Evolutionary conservation across 495 filamentous ascomycete species (phyloP).

Genomic region (Penicillium longicatenatum): DNA sequence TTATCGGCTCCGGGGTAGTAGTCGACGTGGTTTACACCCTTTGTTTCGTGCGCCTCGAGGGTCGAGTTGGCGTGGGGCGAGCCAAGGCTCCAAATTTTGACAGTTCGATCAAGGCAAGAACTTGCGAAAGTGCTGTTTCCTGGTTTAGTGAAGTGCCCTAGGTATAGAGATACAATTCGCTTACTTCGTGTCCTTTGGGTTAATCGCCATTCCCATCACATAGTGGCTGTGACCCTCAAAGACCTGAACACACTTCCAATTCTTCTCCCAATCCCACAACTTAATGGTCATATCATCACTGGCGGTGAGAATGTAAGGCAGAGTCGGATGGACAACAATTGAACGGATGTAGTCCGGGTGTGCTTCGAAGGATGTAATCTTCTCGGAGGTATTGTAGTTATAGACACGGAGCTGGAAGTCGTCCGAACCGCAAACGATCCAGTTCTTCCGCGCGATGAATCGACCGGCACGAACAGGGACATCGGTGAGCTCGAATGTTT

Average conservation of each 20-base stretch:
- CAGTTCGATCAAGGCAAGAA: constrained; percentile 92
- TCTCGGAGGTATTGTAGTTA: constrained; percentile 99
- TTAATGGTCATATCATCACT: constrained; percentile 99
- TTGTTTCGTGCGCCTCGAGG: constrained; percentile 94
- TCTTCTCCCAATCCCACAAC: constrained; percentile 98
- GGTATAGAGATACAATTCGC: not conserved
- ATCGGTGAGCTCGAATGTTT: constrained; percentile 99
- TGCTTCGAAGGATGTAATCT: constrained; percentile 97
- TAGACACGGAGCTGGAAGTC: constrained; percentile 96
- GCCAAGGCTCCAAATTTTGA: constrained; percentile 98
- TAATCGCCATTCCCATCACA: constrained; percentile 99
- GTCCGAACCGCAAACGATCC: constrained; percentile 98
- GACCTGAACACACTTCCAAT: constrained; percentile 96
- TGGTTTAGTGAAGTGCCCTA: not conserved
- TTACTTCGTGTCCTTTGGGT: constrained; percentile 95
- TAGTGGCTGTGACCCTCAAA: constrained; percentile 98
- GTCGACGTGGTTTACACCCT: constrained; percentile 97
- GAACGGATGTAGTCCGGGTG: constrained; percentile 99
- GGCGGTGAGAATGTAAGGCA: constrained; percentile 94
- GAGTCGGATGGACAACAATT: constrained; percentile 94
- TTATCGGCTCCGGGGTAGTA: constrained; percentile 97
- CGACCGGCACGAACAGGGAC: constrained; percentile 96
- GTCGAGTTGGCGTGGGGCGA: constrained; percentile 90
- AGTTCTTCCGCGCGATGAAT: constrained; percentile 97
- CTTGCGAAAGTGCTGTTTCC: constrained; percentile 74